Percentiles rank a stretch among this genome's conserved stretches.
Conservation (phyloP, 306 rosid species). For the Cucurbita ficifolia region DNA sequence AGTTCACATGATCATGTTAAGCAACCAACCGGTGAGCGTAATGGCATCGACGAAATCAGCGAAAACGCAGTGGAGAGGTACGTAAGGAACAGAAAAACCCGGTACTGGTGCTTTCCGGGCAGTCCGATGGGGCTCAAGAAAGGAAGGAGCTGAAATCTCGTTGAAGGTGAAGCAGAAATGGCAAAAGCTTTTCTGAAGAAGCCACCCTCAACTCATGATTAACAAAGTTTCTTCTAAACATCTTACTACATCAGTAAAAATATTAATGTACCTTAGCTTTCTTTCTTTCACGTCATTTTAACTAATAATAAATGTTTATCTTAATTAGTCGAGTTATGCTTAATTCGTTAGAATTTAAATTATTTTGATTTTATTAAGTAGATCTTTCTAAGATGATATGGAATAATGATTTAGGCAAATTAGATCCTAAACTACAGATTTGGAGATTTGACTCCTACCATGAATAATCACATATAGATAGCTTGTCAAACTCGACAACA, state of each 20-base stretch:
- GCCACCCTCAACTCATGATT: background rate
- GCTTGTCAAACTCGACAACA: too few relatives aligned
- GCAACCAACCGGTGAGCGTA: background rate
- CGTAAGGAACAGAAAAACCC: background rate
- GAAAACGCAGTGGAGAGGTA: background rate
- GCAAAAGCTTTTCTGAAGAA: background rate
- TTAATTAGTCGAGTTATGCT: too few relatives aligned
- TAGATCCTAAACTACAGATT: too few relatives aligned
- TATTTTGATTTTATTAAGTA: too few relatives aligned
- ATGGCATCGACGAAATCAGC: conserved; percentile 13
- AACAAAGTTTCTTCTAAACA: background rate
- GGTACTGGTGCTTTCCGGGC: conserved; percentile 4
- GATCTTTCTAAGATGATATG: too few relatives aligned
- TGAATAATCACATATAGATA: too few relatives aligned
- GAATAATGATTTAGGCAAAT: too few relatives aligned
- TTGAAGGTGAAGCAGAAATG: conserved; percentile 1
- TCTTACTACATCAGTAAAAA: background rate
- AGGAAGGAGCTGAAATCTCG: conserved; percentile 1
- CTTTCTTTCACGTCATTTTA: background rate
- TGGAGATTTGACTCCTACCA: too few relatives aligned
- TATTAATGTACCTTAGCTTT: background rate
- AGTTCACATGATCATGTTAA: background rate
- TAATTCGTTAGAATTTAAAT: too few relatives aligned
- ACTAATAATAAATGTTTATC: background rate
- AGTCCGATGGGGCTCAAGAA: background rate